A percentile compares a stretch with the other conserved stretches of the same genome.
Conservation (phyloP, 306 rosid genomes). For the Cicer pinnatifidum region DNA sequence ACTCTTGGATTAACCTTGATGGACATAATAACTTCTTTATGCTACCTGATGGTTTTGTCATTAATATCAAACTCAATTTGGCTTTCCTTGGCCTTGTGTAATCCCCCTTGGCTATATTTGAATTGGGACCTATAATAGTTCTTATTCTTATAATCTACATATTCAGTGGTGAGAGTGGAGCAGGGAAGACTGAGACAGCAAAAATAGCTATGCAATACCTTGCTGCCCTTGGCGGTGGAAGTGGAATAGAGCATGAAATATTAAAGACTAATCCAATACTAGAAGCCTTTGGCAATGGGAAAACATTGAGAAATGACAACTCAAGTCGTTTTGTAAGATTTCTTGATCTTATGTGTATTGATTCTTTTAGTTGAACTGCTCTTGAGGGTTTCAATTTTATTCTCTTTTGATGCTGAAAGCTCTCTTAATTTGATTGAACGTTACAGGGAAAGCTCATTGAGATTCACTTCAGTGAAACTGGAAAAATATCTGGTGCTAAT, state of each 20-base stretch:
- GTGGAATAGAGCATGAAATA: constrained; percentile 95
- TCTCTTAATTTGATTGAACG: constrained; percentile 42
- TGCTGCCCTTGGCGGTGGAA: constrained; percentile 98
- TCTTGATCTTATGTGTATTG: constrained; percentile 30
- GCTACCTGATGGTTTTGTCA: constrained; percentile 20
- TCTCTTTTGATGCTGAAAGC: constrained; percentile 26
- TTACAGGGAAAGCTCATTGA: constrained; percentile 96
- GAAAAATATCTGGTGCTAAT: constrained; percentile 97
- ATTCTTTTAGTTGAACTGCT: constrained; percentile 44
- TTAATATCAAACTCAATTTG: constrained; percentile 23
- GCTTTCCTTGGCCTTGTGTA: constrained; percentile 10
- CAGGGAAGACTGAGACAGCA: constrained; percentile 98
- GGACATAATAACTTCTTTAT: constrained; percentile 15
- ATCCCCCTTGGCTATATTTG: constrained; percentile 24
- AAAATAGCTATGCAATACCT: constrained; percentile 98
- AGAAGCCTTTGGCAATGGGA: constrained; percentile 99
- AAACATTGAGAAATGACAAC: constrained; percentile 97
- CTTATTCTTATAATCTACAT: constrained; percentile 18
- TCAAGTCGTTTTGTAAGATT: constrained; percentile 98
- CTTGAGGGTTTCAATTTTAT: constrained; percentile 37
- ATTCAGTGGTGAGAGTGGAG: constrained; percentile 97
- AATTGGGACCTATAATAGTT: constrained; percentile 21
- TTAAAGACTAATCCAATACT: constrained; percentile 95
- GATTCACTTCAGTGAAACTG: constrained; percentile 96
- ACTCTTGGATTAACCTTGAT: constrained; percentile 14